Evolutionary conservation across 208 protist species (phyloP).

Genomic region (Herpetomonas samuelpessoai): DNA sequence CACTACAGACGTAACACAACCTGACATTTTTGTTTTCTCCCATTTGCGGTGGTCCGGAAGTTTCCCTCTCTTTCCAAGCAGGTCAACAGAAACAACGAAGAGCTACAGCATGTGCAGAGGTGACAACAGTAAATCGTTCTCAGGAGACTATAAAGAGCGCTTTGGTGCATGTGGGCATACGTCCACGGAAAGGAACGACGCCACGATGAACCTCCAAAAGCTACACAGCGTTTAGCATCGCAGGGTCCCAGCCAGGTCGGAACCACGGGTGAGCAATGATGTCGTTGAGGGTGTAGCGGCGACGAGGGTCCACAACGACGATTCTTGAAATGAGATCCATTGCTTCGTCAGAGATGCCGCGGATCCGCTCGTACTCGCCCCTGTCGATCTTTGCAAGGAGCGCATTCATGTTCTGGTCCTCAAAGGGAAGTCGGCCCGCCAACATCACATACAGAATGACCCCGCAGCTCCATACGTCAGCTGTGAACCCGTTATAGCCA

Average conservation of each 20-base stretch:
- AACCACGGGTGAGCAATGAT: constrained; percentile 77
- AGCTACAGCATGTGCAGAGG: no score
- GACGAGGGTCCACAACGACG: constrained; percentile 47
- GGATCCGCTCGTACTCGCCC: constrained; percentile 86
- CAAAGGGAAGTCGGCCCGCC: constrained; percentile 92
- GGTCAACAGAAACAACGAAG: no score
- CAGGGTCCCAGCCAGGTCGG: constrained; percentile 29
- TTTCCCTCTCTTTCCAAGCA: no score
- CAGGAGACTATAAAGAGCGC: no score
- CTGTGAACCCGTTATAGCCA: constrained; percentile 92
- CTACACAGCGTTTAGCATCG: neutral
- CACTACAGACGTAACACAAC: no score
- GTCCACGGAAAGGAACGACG: no score
- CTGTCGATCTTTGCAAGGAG: constrained; percentile 92
- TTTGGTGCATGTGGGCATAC: neutral
- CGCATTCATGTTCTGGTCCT: constrained; percentile 84
- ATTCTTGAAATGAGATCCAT: constrained; percentile 71
- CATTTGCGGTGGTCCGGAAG: no score
- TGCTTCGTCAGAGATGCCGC: constrained; percentile 62
- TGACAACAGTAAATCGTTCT: no score
- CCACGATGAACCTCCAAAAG: no score
- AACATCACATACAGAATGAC: constrained; percentile 97
- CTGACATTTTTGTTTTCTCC: no score
- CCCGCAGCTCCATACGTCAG: constrained; percentile 97
- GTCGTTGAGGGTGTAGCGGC: constrained; percentile 62